Conservation (phyloP, 495 filamentous ascomycete genomes). For the Cairneyella variabilis region DNA sequence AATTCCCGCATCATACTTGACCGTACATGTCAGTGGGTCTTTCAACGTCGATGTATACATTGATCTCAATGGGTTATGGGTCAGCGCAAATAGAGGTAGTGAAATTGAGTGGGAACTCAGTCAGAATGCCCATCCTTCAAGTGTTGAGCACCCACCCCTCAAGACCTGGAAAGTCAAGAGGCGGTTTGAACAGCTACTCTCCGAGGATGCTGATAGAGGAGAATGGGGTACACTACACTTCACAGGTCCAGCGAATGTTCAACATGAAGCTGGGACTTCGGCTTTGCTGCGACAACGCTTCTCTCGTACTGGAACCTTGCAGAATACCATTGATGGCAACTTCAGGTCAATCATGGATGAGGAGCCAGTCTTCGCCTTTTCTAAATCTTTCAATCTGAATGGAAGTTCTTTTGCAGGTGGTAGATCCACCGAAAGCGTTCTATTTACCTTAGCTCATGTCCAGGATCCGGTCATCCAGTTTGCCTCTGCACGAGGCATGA, state of each 20-base stretch:
- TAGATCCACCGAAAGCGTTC: slow-evolving; percentile 46
- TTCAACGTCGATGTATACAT: slow-evolving; percentile 79
- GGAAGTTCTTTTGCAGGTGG: slow-evolving; percentile 24
- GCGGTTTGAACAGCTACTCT: slow-evolving; percentile 61
- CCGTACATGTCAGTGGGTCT: slow-evolving; percentile 66
- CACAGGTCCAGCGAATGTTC: slow-evolving; percentile 60
- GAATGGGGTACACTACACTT: slow-evolving; percentile 90
- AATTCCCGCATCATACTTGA: slow-evolving; percentile 83
- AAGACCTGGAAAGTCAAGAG: slow-evolving; percentile 62
- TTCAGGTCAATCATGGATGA: slow-evolving; percentile 77
- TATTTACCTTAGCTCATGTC: slow-evolving; percentile 79
- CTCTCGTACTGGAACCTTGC: slow-evolving; percentile 61
- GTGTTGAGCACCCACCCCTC: slow-evolving; percentile 23
- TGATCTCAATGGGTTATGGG: slow-evolving; percentile 88
- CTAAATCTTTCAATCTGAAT: slow-evolving; percentile 65
- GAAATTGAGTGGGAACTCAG: slow-evolving; percentile 66
- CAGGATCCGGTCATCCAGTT: slow-evolving; percentile 86
- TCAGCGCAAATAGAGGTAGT: slow-evolving; percentile 67
- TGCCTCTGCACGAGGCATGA: slow-evolving; percentile 76
- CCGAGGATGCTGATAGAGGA: slow-evolving; percentile 69
- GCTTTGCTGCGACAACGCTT: slow-evolving; percentile 67
- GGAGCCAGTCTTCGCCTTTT: slow-evolving; percentile 88
- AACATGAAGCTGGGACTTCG: slow-evolving; percentile 69
- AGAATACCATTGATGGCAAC: slow-evolving; percentile 55
- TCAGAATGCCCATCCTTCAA: slow-evolving; percentile 25